phyloP scores from a whole-genome alignment of 805 yeast species.

The Zygosaccharomyces gambellarensis region DNA sequence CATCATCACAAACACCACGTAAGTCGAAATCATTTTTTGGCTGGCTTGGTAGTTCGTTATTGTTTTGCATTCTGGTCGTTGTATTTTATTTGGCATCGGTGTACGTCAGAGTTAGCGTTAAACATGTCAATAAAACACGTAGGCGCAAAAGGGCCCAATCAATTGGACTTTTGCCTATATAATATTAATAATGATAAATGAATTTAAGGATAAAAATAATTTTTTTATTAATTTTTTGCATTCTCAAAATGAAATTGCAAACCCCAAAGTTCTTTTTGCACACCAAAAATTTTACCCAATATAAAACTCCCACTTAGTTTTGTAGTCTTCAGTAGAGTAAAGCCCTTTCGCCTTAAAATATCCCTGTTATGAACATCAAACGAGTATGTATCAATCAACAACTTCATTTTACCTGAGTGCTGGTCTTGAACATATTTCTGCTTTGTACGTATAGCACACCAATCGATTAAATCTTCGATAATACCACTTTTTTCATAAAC shows the following conservation, averaged over 20 bases:
- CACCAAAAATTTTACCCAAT: slow-evolving; percentile 31
- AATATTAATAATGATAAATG: neutral
- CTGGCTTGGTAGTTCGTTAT: slow-evolving; percentile 4
- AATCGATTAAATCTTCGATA: slow-evolving; percentile 55
- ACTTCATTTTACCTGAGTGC: slow-evolving; percentile 32
- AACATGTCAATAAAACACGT: slow-evolving; percentile 15
- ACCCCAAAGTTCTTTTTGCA: slow-evolving; percentile 33
- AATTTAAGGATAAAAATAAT: neutral
- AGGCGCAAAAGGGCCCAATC: slow-evolving; percentile 11
- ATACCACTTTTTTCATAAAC: slow-evolving; percentile 64
- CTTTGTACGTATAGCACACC: slow-evolving; percentile 50
- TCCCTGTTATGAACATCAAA: slow-evolving; percentile 43
- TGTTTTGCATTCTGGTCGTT: slow-evolving; percentile 7
- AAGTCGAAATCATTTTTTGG: neutral
- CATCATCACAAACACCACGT: neutral
- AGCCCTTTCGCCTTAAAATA: slow-evolving; percentile 41
- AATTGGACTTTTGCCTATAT: slow-evolving; percentile 14
- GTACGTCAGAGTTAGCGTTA: slow-evolving; percentile 23
- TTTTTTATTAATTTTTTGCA: slow-evolving; percentile 11
- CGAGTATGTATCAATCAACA: slow-evolving; percentile 47
- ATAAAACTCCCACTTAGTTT: slow-evolving; percentile 28
- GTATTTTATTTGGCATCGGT: slow-evolving; percentile 27
- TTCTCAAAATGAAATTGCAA: slow-evolving; percentile 36
- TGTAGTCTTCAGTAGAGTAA: slow-evolving; percentile 35
- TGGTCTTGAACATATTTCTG: slow-evolving; percentile 36